Evolutionary conservation across 306 rosid genomes (phyloP), one percentile per base, ranked within the genome.

Genomic region (Gastrolobium bilobum): DNA sequence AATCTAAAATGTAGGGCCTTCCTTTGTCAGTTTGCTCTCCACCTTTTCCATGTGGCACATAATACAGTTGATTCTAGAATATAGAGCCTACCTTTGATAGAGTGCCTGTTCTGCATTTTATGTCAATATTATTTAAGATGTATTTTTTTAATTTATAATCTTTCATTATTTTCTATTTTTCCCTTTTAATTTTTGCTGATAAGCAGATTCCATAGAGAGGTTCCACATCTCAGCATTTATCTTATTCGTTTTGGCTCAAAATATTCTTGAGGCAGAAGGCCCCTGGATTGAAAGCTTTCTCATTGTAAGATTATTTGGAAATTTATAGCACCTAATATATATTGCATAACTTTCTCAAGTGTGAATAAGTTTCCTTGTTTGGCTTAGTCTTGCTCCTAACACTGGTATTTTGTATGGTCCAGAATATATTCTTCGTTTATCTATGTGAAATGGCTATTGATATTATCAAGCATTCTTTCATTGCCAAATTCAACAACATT

Each of bases 201-300:
- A 40, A 77, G 72, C 97, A 95, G 99, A 95, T 91, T 95, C 99
- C 10, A 83, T 95, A 7, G 99, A 95, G 87, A 91, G 99, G 86
- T 95, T 95, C 89, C 99, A 95, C 82, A 95, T 93, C 83, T 85
- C 95, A 39, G 96, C 98, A 67, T 95, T 91, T 81, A 79, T 93
- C 88, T 84, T 95, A 59, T 95, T 95, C 9, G 98, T 95, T 77
- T 87, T 95, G 85, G 99, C 99, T 75, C 99, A 95, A 89, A 95
- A 95, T 78, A 93, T 95, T 86, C 90, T 93, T 84, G 99, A 95
- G 89, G 97, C 98, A 5, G 99, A 95, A 88, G 98, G 98, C 60
- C 94, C 98, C 81, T 95, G 99, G 99, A 91, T 95, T 75, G 81
- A 87, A 76, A 90, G 91, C 86, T 95, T 95, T 83, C 82, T 93